Base-by-base conservation (phyloP, 352 stramenopile species). In the Phytopythium litorale region DNA sequence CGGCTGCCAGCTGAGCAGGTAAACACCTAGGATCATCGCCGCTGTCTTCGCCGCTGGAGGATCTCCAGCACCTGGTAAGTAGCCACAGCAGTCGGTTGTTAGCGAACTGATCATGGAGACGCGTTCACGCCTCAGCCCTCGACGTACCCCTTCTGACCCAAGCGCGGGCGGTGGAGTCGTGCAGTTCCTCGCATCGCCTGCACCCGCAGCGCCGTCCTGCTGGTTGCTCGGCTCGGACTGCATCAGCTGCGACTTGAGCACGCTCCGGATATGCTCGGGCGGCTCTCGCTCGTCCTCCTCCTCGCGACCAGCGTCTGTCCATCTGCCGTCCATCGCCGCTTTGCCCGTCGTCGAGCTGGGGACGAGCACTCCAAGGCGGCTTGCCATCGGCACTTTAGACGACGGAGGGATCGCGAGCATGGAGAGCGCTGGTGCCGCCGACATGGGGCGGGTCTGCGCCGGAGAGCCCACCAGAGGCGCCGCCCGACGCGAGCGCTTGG, bases 171-270 rank as follows among this genome's bases (percentile, higher is more conserved):
- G 38, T 12, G 54, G 12, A n/a, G 15, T 18, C n/a, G n/a, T 8
- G 13, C 48, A 28, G 16, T 18, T 54, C 8, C 48, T 38, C 7
- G 45, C 7, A 49, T 49, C 42, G 42, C 19, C 8, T 28, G 42
- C 7, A 0, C 74, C 76, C 23, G 87, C 60, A 7, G 67, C 75
- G n/a, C 87, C 75, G 46, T 87, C 78, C 25, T 79, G 64, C 42
- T 88, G 70, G 50, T 87, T 90, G 63, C 78, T 67, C 0, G 51
- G 48, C 13, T 60, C 73, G 25, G 71, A 49, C 23, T 67, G 66
- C 61, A 90, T 63, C 16, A 88, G 58, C 18, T 80, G 58, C 1
- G 66, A 69, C 64, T 90, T 90, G 23, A 90, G 50, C 7, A 84
- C 49, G 49, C 78, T 90, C 23, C 78, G 70, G 35, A 90, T 67